Percentiles rank a stretch among this genome's conserved stretches.
Evolutionary conservation across 2,329 filamentous ascomycete species (phyloP).

Genomic region (Huntiella abstrusa): DNA sequence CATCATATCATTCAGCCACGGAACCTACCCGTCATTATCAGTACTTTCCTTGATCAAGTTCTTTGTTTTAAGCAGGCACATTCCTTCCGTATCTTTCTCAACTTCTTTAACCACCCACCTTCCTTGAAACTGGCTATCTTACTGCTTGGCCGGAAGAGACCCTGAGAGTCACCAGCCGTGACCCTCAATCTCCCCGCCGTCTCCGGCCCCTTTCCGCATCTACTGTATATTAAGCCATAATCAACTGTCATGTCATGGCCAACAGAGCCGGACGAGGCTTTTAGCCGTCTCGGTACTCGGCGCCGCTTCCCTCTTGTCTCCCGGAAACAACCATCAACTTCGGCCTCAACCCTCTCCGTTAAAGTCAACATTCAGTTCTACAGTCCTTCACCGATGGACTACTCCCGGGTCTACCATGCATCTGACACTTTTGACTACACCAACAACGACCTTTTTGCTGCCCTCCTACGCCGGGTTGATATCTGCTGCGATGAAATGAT

Average conservation of each 20-base stretch:
- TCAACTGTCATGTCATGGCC: slow-evolving; percentile 9
- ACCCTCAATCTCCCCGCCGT: not conserved
- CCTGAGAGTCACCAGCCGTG: slow-evolving; percentile 1
- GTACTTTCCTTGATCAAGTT: too few relatives aligned
- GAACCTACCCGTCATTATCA: too few relatives aligned
- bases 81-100: too few relatives aligned
- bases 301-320: slow-evolving; percentile 18
- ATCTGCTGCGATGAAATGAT: slow-evolving; percentile 34
- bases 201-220: slow-evolving; percentile 15
- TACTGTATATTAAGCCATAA: slow-evolving; percentile 15
- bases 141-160: not conserved
- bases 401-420: slow-evolving; percentile 27
- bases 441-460: slow-evolving; percentile 26
- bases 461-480: slow-evolving; percentile 29
- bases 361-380: slow-evolving; percentile 28
- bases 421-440: slow-evolving; percentile 26
- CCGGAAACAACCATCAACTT: slow-evolving; percentile 11
- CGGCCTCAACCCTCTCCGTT: slow-evolving; percentile 19
- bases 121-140: too few relatives aligned
- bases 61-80: too few relatives aligned
- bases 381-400: slow-evolving; percentile 24
- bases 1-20: too few relatives aligned
- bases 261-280: slow-evolving; percentile 5
- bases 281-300: slow-evolving; percentile 15
- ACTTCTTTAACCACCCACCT: too few relatives aligned